These are phyloP conservation scores for Sindora glabra DNA, from an alignment of 306 rosid species.

Conservation along the genomic window DNA sequence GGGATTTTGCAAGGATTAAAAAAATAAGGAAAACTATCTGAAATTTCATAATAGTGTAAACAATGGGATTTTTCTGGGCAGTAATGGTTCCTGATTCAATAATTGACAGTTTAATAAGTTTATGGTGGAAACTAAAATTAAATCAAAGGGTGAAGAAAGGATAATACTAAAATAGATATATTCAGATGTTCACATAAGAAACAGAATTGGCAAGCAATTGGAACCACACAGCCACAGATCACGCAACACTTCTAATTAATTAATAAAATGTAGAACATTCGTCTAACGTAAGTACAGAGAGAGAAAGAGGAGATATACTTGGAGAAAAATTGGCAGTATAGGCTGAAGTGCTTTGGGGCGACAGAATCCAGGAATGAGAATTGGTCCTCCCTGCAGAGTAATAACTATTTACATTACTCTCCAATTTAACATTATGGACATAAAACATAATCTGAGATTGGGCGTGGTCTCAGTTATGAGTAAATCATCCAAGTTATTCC, in stretches of 20 bases:
- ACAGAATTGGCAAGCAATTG: neutral
- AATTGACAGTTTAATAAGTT: no score
- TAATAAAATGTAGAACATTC: conserved; percentile 2
- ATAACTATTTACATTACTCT: neutral
- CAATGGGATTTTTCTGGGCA: no score
- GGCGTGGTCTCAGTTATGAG: neutral
- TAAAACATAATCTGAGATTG: neutral
- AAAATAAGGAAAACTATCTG: neutral
- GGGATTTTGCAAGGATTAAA: no score
- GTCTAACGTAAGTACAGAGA: neutral
- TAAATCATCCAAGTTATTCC: conserved; percentile 4
- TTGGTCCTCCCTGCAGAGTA: conserved; percentile 79
- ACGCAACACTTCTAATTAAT: neutral
- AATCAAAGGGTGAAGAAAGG: neutral
- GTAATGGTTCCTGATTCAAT: no score
- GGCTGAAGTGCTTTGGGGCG: conserved; percentile 98
- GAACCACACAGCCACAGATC: neutral
- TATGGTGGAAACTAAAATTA: no score
- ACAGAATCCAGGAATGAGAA: conserved; percentile 88
- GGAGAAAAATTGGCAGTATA: conserved; percentile 87
- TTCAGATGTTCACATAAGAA: neutral
- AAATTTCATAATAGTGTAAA: no score
- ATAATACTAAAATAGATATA: neutral
- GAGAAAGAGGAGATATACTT: conserved; percentile 43
- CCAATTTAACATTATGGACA: neutral